Base-by-base conservation (phyloP, 257 asterid species). In the Echium plantagineum region DNA sequence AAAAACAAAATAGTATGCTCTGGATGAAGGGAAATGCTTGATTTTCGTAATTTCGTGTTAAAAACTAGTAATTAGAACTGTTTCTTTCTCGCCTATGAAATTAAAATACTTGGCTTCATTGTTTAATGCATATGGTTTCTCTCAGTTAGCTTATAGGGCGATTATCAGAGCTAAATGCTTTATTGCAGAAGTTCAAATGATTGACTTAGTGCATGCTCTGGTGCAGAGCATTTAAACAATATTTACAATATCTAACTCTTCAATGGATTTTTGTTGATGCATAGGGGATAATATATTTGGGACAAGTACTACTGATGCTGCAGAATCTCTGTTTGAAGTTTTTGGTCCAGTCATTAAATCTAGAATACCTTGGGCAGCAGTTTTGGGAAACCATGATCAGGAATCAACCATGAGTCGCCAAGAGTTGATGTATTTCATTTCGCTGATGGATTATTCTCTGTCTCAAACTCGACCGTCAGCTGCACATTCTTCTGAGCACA, bases 271-370 rank as follows among this genome's bases (percentile, higher is more conserved):
- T 31, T 32, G 78, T 24, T 70, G 55, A 17, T 49, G 16, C 75
- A 19, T 78, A 91, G 96, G 98, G 51, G 98, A 88, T 72, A 91
- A 88, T 72, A 85, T 91, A 66, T 87, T 88, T n/a, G 98, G 96
- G 42, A 30, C 81, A n/a, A 88, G 84, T 53, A 80, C 95, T 46
- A 64, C 79, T 30, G 98, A 91, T 81, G 98, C 94, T 55, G 98
- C 95, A 42, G 95, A 91, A 78, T 91, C 98, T 64, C 72, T 91
- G 42, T 73, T 84, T 35, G 74, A 77, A 78, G 95, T 75, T 62
- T 82, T 91, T 76, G 77, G 61, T 48, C 95, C 95, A 0, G 90
- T 85, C 53, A 52, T 91, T 54, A 78, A 82, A 63, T 78, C 84
- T 2, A 78, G 87, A 58, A 70, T 82, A 66, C 98, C 96, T 21